Evolutionary conservation across 2,329 filamentous ascomycete species (phyloP), one percentile per base, ranked within the genome.

Genomic region (Clonostachys rosea): DNA sequence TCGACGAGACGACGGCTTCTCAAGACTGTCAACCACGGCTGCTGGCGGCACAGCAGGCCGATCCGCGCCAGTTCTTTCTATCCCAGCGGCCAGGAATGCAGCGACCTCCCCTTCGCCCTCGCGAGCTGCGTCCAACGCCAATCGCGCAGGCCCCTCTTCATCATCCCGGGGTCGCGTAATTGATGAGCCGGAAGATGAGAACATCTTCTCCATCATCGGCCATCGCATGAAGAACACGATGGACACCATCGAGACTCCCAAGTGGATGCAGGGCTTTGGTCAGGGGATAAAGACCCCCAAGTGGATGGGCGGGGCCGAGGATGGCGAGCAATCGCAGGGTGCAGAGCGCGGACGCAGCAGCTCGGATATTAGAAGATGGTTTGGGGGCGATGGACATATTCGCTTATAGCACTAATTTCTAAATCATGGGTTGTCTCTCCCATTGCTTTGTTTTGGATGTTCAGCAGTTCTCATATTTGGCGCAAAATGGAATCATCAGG

Each of bases 161-260:
- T 52, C 52, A 11, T 30, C 24, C 3, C 8, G 24, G 24, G 24
- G 8, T 30, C 36, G 36, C 14, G 54, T 66, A 36, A 60, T 70
- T 33, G 64, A 77, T 17, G 77, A 80, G 1, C 76, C 78, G 8
- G 85, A 88, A 34, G 84, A 91, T 13, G 88, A 90, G 47, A 89
- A 85, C 54, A 89, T 96, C 64, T 91, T 97, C 59, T 80, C 88
- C 54, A 85, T 86, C 34, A 83, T 97, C 51, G 84, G 88, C 0
- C 88, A 95, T 60, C 79, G 92, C 35, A 84, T 99, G 56, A 88
- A 85, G 66, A 99, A 99, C 60, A 97, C 94, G 0, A 82, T 97
- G 45, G 92, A 97, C 51, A 87, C 83, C 1, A 78, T 90, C 3
- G 86, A 91, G 45, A 78, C 85, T 33, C 92, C 94, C 0, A 84